Evolutionary conservation across 116 monocot genomes (phyloP).

Genomic region (Zostera marina): DNA sequence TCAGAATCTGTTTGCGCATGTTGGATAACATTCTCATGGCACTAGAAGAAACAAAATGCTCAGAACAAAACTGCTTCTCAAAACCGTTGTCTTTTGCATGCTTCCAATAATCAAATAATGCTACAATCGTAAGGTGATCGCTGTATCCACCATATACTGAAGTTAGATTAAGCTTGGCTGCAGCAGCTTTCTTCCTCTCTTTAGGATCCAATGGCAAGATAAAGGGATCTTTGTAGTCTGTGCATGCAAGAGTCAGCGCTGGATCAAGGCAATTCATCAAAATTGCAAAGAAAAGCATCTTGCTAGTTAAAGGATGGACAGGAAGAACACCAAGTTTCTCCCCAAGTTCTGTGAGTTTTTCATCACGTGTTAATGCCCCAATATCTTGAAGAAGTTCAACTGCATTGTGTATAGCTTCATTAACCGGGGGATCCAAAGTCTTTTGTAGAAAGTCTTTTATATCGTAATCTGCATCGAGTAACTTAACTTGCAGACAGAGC

Average conservation of each 20-base stretch:
- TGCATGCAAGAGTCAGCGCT: constrained; percentile 86
- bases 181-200: constrained; percentile 58
- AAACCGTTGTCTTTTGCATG: constrained; percentile 50
- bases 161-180: constrained; percentile 68
- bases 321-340: constrained; percentile 74
- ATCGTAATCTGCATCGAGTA: constrained; percentile 58
- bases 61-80: constrained; percentile 63
- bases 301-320: constrained; percentile 89
- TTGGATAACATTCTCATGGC: constrained; percentile 71
- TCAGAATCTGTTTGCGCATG: constrained; percentile 78
- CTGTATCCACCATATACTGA: constrained; percentile 86
- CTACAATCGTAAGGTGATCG: constrained; percentile 81
- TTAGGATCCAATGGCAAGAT: constrained; percentile 61
- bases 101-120: constrained; percentile 90
- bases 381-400: constrained; percentile 73
- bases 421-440: constrained; percentile 82
- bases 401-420: constrained; percentile 65
- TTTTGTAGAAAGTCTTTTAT: constrained; percentile 72
- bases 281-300: constrained; percentile 95
- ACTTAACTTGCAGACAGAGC: constrained; percentile 92
- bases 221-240: constrained; percentile 82
- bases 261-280: constrained; percentile 96
- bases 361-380: constrained; percentile 76
- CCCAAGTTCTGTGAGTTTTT: constrained; percentile 85
- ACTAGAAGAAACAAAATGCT: constrained; percentile 61